Evolutionary conservation across 164 flowering plant species (phyloP), one percentile per base, ranked within the genome.

Genomic region (Berberis vulgaris): DNA sequence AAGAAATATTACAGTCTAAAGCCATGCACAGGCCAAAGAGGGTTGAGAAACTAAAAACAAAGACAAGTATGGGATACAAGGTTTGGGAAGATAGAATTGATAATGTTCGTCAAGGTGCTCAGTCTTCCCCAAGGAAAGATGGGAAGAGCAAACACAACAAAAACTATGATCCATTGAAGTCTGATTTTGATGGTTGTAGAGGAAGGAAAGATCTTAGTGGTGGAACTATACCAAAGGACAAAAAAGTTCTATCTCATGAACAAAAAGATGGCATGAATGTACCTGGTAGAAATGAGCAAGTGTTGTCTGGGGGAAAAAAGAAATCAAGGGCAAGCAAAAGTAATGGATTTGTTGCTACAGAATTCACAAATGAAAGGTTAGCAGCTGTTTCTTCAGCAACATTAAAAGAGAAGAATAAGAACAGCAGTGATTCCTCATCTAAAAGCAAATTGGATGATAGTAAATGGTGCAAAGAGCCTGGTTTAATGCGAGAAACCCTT

Each of bases 401-500:
- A 8, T 6, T 57, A n/a, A 74, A 73, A 64, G 77, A 69, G 54
- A 72, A 58, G 60, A 68, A 69, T 65, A 73, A 54, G 55, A 38
- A 61, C 55, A 54, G 53, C 49, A 69, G 65, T 60, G 64, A 61
- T 61, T 53, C 54, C 54, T 12, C 69, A 5, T 59, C 63, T 66
- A 78, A 69, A 60, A 73, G 41, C 60, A 76, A 74, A 66, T 50
- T n/a, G 45, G 77, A 64, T 57, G 61, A 55, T 57, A 42, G 9
- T 42, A 12, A 63, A 68, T 49, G 59, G 54, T 70, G 46, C 7
- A 85, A 82, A 72, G 79, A 77, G 59, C 41, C 50, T 46, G 74
- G 57, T n/a, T 82, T 76, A 62, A 61, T 64, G 6, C 73, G 59
- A 43, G 87, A 84, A 60, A 72, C 62, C 10, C 75, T 82, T 45